Conservation (phyloP, 345 rosid genomes). For the Psidium friedrichsthalianum region DNA sequence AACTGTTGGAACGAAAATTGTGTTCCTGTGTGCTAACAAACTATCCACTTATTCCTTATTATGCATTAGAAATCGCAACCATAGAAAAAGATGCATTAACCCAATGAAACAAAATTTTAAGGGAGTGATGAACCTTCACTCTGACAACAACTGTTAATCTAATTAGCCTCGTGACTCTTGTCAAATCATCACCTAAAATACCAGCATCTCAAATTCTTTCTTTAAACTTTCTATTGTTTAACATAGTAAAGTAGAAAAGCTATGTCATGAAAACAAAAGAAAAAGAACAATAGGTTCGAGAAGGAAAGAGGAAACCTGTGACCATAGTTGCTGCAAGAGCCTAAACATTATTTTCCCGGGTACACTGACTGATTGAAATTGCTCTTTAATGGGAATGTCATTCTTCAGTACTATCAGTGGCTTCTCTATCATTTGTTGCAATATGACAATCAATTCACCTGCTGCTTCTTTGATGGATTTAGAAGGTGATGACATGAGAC, state of each 20-base stretch:
- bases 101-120: neutral
- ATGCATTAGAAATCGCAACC: neutral
- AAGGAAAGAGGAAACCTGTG: slow-evolving; percentile 45
- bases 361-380: slow-evolving; percentile 33
- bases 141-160: neutral
- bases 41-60: neutral
- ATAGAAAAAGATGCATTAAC: neutral
- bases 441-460: slow-evolving; percentile 51
- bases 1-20: neutral
- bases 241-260: neutral
- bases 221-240: neutral
- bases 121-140: neutral
- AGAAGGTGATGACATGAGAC: slow-evolving; percentile 77
- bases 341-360: slow-evolving; percentile 54
- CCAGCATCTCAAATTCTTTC: neutral
- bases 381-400: slow-evolving; percentile 24
- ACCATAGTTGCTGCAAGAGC: slow-evolving; percentile 63
- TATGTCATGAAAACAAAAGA: neutral
- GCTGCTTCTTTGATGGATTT: slow-evolving; percentile 64
- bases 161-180: neutral
- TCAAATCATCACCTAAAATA: neutral
- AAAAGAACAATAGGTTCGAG: neutral
- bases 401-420: slow-evolving; percentile 31
- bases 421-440: slow-evolving; percentile 48
- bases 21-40: neutral